phyloP scores from a whole-genome alignment of 2,329 filamentous ascomycete species.

The Fusarium longipes region DNA sequence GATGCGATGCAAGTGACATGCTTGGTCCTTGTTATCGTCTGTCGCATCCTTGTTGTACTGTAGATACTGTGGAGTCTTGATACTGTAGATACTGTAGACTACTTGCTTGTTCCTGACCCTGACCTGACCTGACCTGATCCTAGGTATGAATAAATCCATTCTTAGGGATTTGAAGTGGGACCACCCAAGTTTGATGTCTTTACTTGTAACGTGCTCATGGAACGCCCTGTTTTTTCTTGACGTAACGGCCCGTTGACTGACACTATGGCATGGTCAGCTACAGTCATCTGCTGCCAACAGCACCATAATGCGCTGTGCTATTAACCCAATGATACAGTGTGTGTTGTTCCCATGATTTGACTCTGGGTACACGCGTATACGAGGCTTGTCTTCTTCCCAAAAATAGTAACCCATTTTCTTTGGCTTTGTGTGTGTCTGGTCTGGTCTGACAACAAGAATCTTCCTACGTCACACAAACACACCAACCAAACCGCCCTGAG shows the following conservation, averaged over 20 bases:
- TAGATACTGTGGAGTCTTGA: not conserved
- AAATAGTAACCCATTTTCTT: conserved; percentile 19
- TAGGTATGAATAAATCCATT: not conserved
- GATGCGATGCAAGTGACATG: conserved; percentile 9
- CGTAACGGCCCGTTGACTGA: conserved; percentile 5
- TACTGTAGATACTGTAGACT: too few relatives aligned
- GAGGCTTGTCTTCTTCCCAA: conserved; percentile 30
- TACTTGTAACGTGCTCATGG: conserved; percentile 15
- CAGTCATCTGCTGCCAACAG: not conserved
- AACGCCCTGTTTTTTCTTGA: conserved; percentile 11
- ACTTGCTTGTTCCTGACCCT: not conserved
- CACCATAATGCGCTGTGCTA: not conserved
- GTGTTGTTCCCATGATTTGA: not conserved
- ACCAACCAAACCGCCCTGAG: conserved; percentile 11
- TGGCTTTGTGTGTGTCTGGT: conserved; percentile 8
- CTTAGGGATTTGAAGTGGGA: conserved; percentile 2
- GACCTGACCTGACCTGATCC: conserved; percentile 4
- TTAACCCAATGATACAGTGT: not conserved
- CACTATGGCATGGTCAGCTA: conserved; percentile 6
- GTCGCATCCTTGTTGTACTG: not conserved
- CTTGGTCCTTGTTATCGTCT: too few relatives aligned
- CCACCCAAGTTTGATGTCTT: not conserved
- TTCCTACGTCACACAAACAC: conserved; percentile 26
- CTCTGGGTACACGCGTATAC: conserved; percentile 25
- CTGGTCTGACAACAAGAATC: not conserved